These are phyloP conservation scores for Cudoniella acicularis DNA, from an alignment of 495 filamentous ascomycete genomes.

Conservation along the genomic window DNA sequence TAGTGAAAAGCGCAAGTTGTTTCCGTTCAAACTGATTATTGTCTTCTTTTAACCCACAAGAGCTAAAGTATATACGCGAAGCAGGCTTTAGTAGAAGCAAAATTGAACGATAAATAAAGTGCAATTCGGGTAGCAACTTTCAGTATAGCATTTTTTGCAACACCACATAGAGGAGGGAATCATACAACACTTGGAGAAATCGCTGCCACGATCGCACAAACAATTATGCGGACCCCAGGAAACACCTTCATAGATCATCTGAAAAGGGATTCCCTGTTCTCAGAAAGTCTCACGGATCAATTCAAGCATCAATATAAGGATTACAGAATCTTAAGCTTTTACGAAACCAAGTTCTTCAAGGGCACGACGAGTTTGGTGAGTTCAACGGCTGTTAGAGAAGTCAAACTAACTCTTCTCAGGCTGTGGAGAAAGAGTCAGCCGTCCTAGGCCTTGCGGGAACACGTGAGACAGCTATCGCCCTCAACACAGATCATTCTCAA, in stretches of 20 bases:
- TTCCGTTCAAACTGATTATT: background rate
- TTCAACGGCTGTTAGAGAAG: background rate
- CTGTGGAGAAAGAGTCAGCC: background rate
- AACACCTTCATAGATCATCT: background rate
- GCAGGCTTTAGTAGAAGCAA: slow-evolving; percentile 27
- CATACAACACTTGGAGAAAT: slow-evolving; percentile 69
- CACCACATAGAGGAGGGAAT: slow-evolving; percentile 74
- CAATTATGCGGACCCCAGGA: background rate
- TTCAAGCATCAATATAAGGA: background rate
- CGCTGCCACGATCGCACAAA: slow-evolving; percentile 7
- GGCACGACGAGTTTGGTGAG: background rate
- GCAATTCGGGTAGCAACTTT: slow-evolving; percentile 78
- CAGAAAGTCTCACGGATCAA: background rate
- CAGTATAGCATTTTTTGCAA: slow-evolving; percentile 80
- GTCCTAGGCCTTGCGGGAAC: background rate
- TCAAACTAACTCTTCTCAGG: background rate
- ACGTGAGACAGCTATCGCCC: background rate
- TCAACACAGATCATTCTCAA: background rate
- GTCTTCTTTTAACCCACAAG: background rate
- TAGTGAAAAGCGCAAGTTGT: slow-evolving; percentile 56
- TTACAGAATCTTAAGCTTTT: background rate
- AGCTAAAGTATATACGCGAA: too few species aligned
- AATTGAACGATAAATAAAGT: slow-evolving; percentile 15
- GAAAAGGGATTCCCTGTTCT: background rate
- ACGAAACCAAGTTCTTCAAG: background rate